Conservation (phyloP, 805 yeast species). For the Clavispora carvajalis region DNA sequence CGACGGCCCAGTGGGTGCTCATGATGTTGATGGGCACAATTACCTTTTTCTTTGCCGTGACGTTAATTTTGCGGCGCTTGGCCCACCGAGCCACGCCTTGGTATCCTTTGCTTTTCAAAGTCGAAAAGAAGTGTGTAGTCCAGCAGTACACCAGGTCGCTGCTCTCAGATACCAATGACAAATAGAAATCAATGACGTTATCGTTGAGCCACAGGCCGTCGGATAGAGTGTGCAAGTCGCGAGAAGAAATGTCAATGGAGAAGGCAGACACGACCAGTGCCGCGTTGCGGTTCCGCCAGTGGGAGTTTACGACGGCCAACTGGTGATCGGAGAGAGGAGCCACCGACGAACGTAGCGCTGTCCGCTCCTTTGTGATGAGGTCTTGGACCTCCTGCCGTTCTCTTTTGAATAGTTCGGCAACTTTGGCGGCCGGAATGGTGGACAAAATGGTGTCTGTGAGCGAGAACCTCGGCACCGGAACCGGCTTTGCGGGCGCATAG, state of each 20-base stretch:
- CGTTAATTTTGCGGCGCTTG: conserved; percentile 63
- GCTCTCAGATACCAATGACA: conserved; percentile 48
- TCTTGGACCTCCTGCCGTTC: conserved; percentile 10
- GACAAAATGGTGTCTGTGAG: conserved; percentile 16
- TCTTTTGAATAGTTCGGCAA: conserved; percentile 8
- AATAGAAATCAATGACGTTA: conserved; percentile 78
- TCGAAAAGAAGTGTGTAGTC: conserved; percentile 84
- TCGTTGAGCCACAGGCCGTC: conserved; percentile 87
- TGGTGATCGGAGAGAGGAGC: conserved; percentile 24
- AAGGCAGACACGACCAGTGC: conserved; percentile 28
- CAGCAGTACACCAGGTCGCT: conserved; percentile 54
- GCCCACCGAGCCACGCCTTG: conserved; percentile 82
- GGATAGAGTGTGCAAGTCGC: conserved; percentile 67
- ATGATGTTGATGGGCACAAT: conserved; percentile 82
- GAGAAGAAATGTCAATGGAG: conserved; percentile 54
- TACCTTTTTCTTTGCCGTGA: conserved; percentile 58
- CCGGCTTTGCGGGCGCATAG: conserved; percentile 16
- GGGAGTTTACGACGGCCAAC: conserved; percentile 24
- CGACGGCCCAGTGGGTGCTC: conserved; percentile 89
- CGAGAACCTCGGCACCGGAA: conserved; percentile 14
- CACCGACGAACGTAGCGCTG: conserved; percentile 6
- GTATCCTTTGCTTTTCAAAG: conserved; percentile 68
- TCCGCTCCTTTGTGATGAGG: conserved; percentile 12
- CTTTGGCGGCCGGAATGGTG: conserved; percentile 9
- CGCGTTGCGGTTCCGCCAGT: conserved; percentile 24